Base-by-base conservation (phyloP, 148 eudicot genomes). In the Rhododendron williamsianum region DNA sequence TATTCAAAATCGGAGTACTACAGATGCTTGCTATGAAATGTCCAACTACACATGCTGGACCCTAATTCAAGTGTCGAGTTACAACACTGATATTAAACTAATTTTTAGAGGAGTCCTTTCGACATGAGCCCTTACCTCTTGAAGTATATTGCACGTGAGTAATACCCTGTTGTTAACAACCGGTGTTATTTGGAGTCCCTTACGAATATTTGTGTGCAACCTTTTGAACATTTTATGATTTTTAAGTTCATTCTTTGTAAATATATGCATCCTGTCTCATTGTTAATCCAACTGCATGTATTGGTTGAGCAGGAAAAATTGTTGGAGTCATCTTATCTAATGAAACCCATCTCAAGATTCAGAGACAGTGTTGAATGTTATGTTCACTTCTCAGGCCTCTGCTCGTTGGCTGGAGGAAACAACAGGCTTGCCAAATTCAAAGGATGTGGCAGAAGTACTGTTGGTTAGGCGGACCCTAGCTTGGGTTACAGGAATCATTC, bases 401-500 rank as follows among this genome's bases (percentile, higher is more conserved):
- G 83, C 92, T 18, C 95, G 99, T 76, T 88, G 80, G 88, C 89
- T 95, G 85, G 91, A 91, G 89, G 98, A 94, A 89, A 90, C 87
- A 51, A 83, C 87, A 58, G 83, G 76, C 76, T 86, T 93, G 52
- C 51, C 86, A 9, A 89, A 86, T 65, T 7, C 86, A 58, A 84
- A 89, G 67, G 18, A 18, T 25, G 49, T 56, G 48, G 90, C 87
- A 49, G 94, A 94, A 90, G 83, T 92, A 84, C 72, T 84, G 54
- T 89, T 97, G 80, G 98, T 95, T 76, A 93, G 98, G 88, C 77
- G 54, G 21, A 89, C 92, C 67, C 89, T 97, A 85, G 98, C 99
- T 52, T 97, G 98, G 98, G 82, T 89, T 46, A 95, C 98, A 38
- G 98, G 98, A 89, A 89, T 93, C 83, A 83, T 97, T 84, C 94